phyloP scores from a whole-genome alignment of 2,329 filamentous ascomycete species.

The Nemania serpens region DNA sequence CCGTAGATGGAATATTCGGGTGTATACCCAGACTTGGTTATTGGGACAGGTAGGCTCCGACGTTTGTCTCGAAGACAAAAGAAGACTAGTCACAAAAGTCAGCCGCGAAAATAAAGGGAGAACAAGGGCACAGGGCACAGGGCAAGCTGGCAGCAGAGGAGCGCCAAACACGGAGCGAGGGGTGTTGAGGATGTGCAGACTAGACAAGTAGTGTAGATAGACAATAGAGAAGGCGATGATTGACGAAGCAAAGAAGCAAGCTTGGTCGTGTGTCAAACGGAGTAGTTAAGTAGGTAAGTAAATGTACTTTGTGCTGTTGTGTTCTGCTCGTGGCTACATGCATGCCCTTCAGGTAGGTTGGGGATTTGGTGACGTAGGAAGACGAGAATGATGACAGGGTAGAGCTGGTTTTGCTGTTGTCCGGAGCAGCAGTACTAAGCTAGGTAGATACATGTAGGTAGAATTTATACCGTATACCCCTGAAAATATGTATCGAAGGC shows the following conservation, averaged over 20 bases:
- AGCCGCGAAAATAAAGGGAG: background rate
- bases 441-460: background rate
- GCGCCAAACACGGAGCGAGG: background rate
- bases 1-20: background rate
- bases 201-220: background rate
- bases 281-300: background rate
- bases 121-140: slow-evolving; percentile 2
- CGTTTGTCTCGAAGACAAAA: slow-evolving; percentile 7
- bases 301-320: background rate
- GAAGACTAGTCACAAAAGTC: slow-evolving; percentile 11
- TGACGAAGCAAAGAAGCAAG: background rate
- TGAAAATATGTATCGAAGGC: too few species aligned
- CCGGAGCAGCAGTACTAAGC: background rate
- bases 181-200: background rate
- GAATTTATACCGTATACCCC: background rate
- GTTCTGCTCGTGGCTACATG: too few species aligned
- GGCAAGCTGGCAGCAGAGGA: background rate
- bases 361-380: background rate
- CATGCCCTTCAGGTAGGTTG: too few species aligned
- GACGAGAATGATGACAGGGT: background rate
- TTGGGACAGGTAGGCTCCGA: background rate
- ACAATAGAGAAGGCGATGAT: background rate
- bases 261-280: background rate
- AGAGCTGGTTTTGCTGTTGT: background rate
- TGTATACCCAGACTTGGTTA: background rate